phyloP scores from a whole-genome alignment of 345 rosid genomes.

The Heritiera fomes region DNA sequence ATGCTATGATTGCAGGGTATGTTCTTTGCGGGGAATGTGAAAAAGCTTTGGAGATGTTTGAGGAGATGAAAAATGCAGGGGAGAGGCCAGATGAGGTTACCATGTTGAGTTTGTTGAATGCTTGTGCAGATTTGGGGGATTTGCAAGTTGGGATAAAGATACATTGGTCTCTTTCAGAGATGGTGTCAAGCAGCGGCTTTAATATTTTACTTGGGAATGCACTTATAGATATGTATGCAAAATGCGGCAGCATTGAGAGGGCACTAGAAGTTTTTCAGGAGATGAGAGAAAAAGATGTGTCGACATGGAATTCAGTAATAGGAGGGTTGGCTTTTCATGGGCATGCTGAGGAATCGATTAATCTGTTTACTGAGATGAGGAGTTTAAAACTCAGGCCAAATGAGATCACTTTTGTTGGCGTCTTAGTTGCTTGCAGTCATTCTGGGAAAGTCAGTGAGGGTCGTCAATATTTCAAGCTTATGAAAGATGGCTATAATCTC shows the following conservation, averaged over 20 bases:
- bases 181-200: background rate
- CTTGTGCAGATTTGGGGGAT: conserved; percentile 60
- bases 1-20: conserved; percentile 66
- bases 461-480: conserved; percentile 49
- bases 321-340: conserved; percentile 69
- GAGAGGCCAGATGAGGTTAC: conserved; percentile 69
- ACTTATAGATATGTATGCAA: conserved; percentile 65
- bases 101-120: conserved; percentile 58
- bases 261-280: conserved; percentile 55
- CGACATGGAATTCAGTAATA: conserved; percentile 66
- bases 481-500: conserved; percentile 45
- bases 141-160: conserved; percentile 54
- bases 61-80: conserved; percentile 63
- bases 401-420: conserved; percentile 66
- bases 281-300: conserved; percentile 52
- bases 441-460: conserved; percentile 64
- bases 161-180: conserved; percentile 46
- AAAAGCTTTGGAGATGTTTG: conserved; percentile 52
- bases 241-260: conserved; percentile 55
- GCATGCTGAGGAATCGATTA: conserved; percentile 48
- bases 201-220: conserved; percentile 57
- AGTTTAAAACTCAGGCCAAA: conserved; percentile 50
- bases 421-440: conserved; percentile 63
- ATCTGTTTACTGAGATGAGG: conserved; percentile 53
- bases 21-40: conserved; percentile 39